Evolutionary conservation across 495 filamentous ascomycete species (phyloP).

Genomic region (Podospora bellae-mahoneyi): DNA sequence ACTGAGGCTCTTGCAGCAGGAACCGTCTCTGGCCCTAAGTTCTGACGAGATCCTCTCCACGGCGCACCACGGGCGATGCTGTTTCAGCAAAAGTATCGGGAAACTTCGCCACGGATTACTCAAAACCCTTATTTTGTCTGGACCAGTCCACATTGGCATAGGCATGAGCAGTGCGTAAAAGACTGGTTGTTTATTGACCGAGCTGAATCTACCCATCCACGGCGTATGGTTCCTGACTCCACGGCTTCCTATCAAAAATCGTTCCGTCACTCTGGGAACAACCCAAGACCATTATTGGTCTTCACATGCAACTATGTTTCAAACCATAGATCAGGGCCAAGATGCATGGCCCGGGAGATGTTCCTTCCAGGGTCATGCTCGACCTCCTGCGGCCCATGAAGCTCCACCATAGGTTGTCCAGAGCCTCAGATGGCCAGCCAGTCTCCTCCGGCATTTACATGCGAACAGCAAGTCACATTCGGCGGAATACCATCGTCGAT

Average conservation of each 20-base stretch:
- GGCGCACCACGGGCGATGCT: slow-evolving; percentile 19
- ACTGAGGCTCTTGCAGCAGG: slow-evolving; percentile 11
- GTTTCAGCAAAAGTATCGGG: slow-evolving; percentile 18
- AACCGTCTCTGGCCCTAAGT: background rate
- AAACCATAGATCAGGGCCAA: slow-evolving; percentile 12
- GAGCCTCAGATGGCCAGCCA: background rate
- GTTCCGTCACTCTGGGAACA: slow-evolving; percentile 9
- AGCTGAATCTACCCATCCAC: slow-evolving; percentile 5
- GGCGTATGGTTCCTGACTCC: background rate
- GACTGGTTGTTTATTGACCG: background rate
- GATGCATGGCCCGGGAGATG: slow-evolving; percentile 2
- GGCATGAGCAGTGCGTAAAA: background rate
- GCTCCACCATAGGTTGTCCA: background rate
- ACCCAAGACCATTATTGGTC: slow-evolving; percentile 12
- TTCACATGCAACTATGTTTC: slow-evolving; percentile 4
- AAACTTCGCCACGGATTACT: slow-evolving; percentile 14
- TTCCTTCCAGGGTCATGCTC: background rate
- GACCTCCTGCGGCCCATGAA: background rate
- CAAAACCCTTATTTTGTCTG: slow-evolving; percentile 9
- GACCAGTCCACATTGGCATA: background rate
- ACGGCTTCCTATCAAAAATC: slow-evolving; percentile 13
- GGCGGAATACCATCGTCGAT: background rate
- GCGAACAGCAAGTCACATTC: background rate
- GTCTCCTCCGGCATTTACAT: background rate
- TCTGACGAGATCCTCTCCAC: slow-evolving; percentile 19